These are phyloP conservation scores for Carpinus fangiana DNA, from an alignment of 306 rosid species.

Conservation along the genomic window DNA sequence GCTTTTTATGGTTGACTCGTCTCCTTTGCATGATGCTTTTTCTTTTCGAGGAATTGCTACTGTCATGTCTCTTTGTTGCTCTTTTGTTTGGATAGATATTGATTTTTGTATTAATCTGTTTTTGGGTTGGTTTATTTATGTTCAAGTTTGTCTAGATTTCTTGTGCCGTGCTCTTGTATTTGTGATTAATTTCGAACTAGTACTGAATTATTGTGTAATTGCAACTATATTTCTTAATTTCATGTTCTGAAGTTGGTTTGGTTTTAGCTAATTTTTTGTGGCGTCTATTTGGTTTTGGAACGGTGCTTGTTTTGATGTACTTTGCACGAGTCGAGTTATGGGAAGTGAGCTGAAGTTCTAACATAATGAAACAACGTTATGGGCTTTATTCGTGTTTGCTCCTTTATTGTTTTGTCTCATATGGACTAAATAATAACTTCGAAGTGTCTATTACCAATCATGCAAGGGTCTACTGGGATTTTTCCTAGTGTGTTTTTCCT, in stretches of 20 bases:
- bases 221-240: not conserved
- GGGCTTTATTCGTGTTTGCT: not conserved
- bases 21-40: not conserved
- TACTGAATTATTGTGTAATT: not conserved
- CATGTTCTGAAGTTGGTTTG: not conserved
- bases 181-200: not conserved
- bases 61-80: not conserved
- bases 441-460: not conserved
- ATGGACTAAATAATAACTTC: not conserved
- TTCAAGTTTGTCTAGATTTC: not conserved
- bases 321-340: too few relatives aligned
- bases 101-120: not conserved
- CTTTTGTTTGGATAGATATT: constrained; percentile 2
- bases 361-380: not conserved
- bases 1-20: not conserved
- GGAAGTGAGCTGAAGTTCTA: not conserved
- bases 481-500: not conserved
- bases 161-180: not conserved
- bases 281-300: not conserved
- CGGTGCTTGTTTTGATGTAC: not conserved
- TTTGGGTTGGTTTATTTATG: constrained; percentile 3
- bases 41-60: constrained; percentile 10
- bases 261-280: not conserved
- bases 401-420: not conserved
- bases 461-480: not conserved